A percentile compares a stretch with the other conserved stretches of the same genome.
phyloP scores from a whole-genome alignment of 225 moss, liverwort and hornwort species.

The Marchantia polymorpha region DNA sequence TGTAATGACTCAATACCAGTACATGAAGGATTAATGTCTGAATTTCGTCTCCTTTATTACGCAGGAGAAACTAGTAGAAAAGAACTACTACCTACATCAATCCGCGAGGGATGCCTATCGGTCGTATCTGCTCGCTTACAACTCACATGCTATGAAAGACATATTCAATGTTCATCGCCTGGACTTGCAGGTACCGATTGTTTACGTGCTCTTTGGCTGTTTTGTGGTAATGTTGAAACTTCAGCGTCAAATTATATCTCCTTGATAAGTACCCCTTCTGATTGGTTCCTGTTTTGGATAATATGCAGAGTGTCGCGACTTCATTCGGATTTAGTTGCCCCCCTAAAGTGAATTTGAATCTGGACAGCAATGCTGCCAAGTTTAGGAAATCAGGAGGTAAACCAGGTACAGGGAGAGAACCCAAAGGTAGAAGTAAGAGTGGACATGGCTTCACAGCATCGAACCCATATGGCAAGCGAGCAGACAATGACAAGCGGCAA shows the following conservation, averaged over 20 bases:
- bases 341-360: slow-evolving; percentile 85
- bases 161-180: slow-evolving; percentile 96
- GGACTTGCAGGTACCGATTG: slow-evolving; percentile 63
- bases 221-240: too few species aligned
- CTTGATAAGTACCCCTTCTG: not conserved
- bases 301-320: slow-evolving; percentile 60
- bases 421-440: slow-evolving; percentile 47
- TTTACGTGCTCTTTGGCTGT: not conserved
- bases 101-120: slow-evolving; percentile 91
- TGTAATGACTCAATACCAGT: not conserved
- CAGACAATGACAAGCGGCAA: slow-evolving; percentile 63
- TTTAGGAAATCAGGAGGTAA: slow-evolving; percentile 73
- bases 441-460: slow-evolving; percentile 82
- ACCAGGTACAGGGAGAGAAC: slow-evolving; percentile 31
- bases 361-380: slow-evolving; percentile 92
- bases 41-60: not conserved
- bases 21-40: not conserved
- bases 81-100: slow-evolving; percentile 92
- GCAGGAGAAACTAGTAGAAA: slow-evolving; percentile 85
- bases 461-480: slow-evolving; percentile 85
- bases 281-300: not conserved
- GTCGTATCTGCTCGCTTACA: slow-evolving; percentile 92
- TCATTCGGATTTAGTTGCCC: slow-evolving; percentile 94
- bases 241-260: too few species aligned
- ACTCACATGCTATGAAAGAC: slow-evolving; percentile 96